These are phyloP conservation scores for Trametes villosa DNA, from an alignment of 768 basidiomycete genomes.

Conservation along the genomic window DNA sequence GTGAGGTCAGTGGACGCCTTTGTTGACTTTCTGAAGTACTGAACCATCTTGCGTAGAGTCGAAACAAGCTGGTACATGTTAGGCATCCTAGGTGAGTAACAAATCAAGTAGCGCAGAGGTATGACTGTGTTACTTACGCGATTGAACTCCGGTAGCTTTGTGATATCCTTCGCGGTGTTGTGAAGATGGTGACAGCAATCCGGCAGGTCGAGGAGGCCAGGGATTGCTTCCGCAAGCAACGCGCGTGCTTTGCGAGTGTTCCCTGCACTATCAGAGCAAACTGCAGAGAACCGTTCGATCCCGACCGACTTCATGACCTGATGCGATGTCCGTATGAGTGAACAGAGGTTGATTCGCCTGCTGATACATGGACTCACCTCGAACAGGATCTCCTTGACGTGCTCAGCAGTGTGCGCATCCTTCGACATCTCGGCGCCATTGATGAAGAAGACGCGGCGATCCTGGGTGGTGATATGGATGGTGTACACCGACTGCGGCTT, in stretches of 20 bases:
- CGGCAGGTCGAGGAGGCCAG: neutral
- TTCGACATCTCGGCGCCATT: constrained; percentile 31
- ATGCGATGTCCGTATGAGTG: neutral
- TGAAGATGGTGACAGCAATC: constrained; percentile 9
- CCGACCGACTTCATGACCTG: constrained; percentile 9
- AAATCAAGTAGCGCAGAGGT: neutral
- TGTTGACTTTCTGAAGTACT: neutral
- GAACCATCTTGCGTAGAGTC: neutral
- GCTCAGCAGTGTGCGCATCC: constrained; percentile 34
- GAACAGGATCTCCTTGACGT: constrained; percentile 29
- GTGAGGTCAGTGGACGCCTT: neutral
- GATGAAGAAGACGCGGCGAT: constrained; percentile 30
- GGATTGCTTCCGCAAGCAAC: neutral
- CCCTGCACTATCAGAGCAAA: constrained; percentile 36
- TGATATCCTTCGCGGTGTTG: constrained; percentile 15
- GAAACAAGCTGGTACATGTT: neutral
- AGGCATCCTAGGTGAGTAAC: neutral
- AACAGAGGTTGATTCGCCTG: neutral
- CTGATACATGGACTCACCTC: constrained; percentile 10
- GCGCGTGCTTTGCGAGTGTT: constrained; percentile 23
- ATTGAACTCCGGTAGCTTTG: constrained; percentile 4
- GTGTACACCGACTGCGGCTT: constrained; percentile 36
- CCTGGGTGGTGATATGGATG: constrained; percentile 37
- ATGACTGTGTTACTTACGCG: neutral
- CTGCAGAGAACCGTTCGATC: constrained; percentile 25